phyloP scores from a whole-genome alignment of 2,329 filamentous ascomycete genomes.

The Aspergillus pseudonomiae region DNA sequence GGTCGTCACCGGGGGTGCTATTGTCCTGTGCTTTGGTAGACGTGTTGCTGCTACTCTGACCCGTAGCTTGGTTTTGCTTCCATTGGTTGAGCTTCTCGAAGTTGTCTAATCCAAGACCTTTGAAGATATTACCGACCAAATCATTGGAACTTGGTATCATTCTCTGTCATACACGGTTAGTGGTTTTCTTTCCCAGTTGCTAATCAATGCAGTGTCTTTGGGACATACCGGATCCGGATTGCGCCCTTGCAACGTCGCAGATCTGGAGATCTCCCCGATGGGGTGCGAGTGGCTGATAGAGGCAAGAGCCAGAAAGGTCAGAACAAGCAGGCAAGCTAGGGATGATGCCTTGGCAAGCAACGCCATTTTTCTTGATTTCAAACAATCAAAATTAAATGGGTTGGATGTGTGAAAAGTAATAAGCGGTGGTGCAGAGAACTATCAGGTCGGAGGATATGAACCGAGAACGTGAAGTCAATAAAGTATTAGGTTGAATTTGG shows the following conservation, averaged over 20 bases:
- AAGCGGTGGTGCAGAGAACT: not conserved
- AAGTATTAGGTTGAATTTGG: not conserved
- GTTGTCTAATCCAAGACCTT: slow-evolving; percentile 20
- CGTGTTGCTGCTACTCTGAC: slow-evolving; percentile 9
- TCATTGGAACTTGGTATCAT: slow-evolving; percentile 25
- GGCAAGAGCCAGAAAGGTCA: slow-evolving; percentile 9
- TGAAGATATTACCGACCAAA: slow-evolving; percentile 21
- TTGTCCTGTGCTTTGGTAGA: slow-evolving; percentile 5
- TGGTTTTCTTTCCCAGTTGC: not conserved
- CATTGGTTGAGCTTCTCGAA: slow-evolving; percentile 11
- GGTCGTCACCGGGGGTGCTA: not conserved
- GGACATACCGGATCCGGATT: slow-evolving; percentile 12
- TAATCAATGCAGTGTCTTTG: not conserved
- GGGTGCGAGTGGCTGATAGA: slow-evolving; percentile 12
- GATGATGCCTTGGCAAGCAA: slow-evolving; percentile 7
- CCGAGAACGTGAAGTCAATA: not conserved
- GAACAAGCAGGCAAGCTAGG: slow-evolving; percentile 8
- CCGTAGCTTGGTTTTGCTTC: slow-evolving; percentile 13
- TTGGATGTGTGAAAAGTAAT: not conserved
- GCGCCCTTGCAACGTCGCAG: slow-evolving; percentile 4
- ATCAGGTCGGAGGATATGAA: not conserved
- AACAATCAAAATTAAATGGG: not conserved
- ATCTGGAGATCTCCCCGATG: not conserved
- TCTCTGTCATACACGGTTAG: slow-evolving; percentile 20
- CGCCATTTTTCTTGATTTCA: slow-evolving; percentile 10